These are phyloP conservation scores for Pleurotus ostreatus DNA, from an alignment of 768 basidiomycete species.

Conservation along the genomic window DNA sequence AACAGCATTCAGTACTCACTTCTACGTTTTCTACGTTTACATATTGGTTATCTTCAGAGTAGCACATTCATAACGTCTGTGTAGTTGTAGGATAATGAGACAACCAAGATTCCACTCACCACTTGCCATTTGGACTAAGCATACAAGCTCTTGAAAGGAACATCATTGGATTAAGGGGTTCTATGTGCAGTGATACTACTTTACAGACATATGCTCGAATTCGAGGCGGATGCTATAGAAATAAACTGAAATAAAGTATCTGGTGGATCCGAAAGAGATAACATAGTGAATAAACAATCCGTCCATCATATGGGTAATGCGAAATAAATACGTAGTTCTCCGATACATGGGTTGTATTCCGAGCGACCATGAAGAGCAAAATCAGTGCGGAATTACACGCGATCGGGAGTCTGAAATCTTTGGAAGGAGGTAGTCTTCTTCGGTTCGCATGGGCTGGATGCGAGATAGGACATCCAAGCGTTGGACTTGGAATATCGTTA, in stretches of 20 bases:
- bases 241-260: background rate
- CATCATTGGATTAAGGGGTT: background rate
- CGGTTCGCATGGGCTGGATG: background rate
- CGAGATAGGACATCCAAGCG: conserved; percentile 1
- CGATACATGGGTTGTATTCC: background rate
- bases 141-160: background rate
- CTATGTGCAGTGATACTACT: too few species aligned
- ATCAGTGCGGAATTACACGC: background rate
- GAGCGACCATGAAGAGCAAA: too few species aligned
- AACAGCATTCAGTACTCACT: conserved; percentile 7
- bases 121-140: background rate
- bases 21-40: conserved; percentile 20
- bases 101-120: conserved; percentile 1
- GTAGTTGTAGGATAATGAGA: conserved; percentile 15
- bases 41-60: conserved; percentile 10
- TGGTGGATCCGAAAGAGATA: background rate
- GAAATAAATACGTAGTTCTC: conserved; percentile 1
- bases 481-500: background rate
- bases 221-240: background rate
- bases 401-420: background rate
- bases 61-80: background rate
- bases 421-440: background rate
- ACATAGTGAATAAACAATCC: conserved; percentile 9
- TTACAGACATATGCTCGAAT: too few species aligned
- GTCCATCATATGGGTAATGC: background rate